Conservation (phyloP, 306 rosid species). For the Neltuma alba region DNA sequence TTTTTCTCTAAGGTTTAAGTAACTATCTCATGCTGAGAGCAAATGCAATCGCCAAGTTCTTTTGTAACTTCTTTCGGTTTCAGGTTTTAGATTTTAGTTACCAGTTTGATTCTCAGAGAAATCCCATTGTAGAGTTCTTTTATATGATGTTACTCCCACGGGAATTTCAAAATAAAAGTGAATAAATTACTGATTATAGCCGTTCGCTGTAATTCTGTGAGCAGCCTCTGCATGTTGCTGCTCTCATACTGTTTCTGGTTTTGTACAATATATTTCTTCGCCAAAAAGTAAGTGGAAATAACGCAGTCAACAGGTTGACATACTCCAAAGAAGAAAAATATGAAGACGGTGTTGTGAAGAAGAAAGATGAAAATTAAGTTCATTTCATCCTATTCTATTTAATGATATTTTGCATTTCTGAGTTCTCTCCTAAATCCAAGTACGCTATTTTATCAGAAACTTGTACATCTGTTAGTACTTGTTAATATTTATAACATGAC, state of each 20-base stretch:
- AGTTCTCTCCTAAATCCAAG: background rate
- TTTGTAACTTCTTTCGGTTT: background rate
- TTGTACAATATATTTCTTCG: background rate
- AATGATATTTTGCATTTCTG: constrained; percentile 10
- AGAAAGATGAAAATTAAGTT: background rate
- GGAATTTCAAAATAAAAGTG: background rate
- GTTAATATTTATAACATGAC: constrained; percentile 5
- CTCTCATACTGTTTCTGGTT: background rate
- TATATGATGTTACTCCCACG: background rate
- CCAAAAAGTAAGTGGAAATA: background rate
- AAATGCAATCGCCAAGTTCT: background rate
- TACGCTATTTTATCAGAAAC: background rate
- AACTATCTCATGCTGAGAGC: background rate
- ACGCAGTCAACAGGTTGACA: background rate
- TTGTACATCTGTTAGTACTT: background rate
- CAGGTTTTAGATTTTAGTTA: background rate
- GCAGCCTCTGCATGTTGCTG: background rate
- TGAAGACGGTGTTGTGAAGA: background rate
- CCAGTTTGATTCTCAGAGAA: background rate
- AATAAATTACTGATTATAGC: background rate
- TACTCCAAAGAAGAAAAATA: background rate
- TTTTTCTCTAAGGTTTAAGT: background rate
- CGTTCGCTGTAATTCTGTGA: background rate
- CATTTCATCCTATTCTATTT: background rate
- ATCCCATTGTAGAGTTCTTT: background rate